Percentiles rank a stretch among this genome's conserved stretches.
Evolutionary conservation across 305 asterid species (phyloP).

Genomic region (Withania somnifera): DNA sequence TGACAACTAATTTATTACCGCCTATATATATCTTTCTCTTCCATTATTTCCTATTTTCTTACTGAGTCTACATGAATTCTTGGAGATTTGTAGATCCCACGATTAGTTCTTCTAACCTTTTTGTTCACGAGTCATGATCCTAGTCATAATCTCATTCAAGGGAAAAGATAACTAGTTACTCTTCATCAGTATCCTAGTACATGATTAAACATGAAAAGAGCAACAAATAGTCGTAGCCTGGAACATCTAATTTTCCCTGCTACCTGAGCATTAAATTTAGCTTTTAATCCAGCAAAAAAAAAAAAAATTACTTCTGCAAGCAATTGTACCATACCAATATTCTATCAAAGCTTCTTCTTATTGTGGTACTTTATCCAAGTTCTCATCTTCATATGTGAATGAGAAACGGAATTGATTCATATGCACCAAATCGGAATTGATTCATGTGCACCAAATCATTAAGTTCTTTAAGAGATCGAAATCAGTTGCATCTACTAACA

Average conservation of each 20-base stretch:
- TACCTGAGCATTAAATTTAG: neutral
- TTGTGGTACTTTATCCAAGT: neutral
- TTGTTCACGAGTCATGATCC: neutral
- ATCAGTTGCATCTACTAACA: neutral
- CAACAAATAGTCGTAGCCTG: neutral
- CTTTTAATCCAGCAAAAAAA: neutral
- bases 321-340: neutral
- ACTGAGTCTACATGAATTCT: neutral
- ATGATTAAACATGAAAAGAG: neutral
- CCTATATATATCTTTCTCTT: neutral
- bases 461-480: neutral
- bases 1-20: neutral
- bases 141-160: neutral
- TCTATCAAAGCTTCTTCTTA: neutral
- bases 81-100: neutral
- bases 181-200: neutral
- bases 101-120: neutral
- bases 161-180: neutral
- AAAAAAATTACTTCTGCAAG: neutral
- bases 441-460: neutral
- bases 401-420: neutral
- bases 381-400: neutral
- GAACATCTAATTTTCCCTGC: neutral
- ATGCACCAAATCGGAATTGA: no score
- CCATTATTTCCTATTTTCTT: neutral